Evolutionary conservation across 208 protist species (phyloP).

Genomic region (Wallacemonas sp.): DNA sequence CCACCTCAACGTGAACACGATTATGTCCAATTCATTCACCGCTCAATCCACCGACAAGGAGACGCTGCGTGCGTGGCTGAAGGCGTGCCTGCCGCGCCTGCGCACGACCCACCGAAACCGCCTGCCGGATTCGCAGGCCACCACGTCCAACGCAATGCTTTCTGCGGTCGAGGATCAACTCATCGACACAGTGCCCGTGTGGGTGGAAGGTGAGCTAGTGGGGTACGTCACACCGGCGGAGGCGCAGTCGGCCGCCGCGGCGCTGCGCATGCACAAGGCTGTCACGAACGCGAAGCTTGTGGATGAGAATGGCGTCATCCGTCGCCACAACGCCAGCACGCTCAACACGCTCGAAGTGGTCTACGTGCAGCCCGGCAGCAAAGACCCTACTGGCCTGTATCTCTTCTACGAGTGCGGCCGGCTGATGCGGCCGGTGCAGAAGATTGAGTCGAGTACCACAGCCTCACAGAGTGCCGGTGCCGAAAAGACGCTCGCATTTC

Average conservation of each 20-base stretch:
- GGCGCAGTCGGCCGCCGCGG: constrained; percentile 32
- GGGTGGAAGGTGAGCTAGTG: constrained; percentile 90
- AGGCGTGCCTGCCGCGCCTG: constrained; percentile 41
- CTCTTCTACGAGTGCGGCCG: constrained; percentile 92
- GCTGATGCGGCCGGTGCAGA: constrained; percentile 96
- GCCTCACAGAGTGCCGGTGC: constrained; percentile 4
- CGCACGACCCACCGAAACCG: constrained; percentile 28
- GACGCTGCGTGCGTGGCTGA: constrained; percentile 26
- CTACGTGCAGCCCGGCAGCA: constrained; percentile 62
- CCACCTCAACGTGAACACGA: constrained; percentile 94
- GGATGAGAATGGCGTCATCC: constrained; percentile 60
- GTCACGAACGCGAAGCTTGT: constrained; percentile 40
- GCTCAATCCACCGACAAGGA: constrained; percentile 10
- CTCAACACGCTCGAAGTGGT: constrained; percentile 81
- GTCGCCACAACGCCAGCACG: constrained; percentile 41
- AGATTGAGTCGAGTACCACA: constrained; percentile 41
- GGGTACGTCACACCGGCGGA: constrained; percentile 75
- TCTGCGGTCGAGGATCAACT: constrained; percentile 41
- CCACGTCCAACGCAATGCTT: background rate
- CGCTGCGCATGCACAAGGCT: constrained; percentile 52
- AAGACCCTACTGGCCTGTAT: constrained; percentile 82
- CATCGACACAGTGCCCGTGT: constrained; percentile 80
- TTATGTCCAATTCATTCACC: constrained; percentile 55
- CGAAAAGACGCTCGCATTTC: constrained; percentile 61
- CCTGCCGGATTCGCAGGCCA: background rate